Evolutionary conservation across 805 yeast genomes (phyloP).

Genomic region (Yamadazyma sp.): DNA sequence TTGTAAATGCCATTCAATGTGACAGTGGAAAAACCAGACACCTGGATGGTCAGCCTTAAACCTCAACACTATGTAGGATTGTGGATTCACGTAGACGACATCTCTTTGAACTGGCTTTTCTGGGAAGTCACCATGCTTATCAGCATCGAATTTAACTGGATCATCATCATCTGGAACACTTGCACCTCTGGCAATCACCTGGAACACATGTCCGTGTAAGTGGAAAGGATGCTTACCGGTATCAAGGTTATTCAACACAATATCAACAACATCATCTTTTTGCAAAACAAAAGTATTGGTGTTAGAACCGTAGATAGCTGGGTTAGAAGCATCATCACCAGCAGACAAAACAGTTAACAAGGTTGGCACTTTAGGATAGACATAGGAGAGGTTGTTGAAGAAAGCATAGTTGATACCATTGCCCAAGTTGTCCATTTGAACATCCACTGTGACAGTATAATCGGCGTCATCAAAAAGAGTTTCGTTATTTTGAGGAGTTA

Average conservation of each 20-base stretch:
- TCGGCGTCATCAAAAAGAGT: conserved; percentile 60
- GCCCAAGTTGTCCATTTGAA: conserved; percentile 66
- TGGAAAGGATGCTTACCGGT: conserved; percentile 81
- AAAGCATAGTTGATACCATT: conserved; percentile 78
- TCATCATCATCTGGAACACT: conserved; percentile 54
- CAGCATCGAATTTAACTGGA: conserved; percentile 46
- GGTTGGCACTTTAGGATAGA: conserved; percentile 70
- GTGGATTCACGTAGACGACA: conserved; percentile 64
- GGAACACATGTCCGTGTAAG: conserved; percentile 73
- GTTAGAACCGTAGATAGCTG: conserved; percentile 70
- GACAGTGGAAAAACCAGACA: conserved; percentile 93
- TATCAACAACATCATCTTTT: conserved; percentile 64
- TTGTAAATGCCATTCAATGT: conserved; percentile 80
- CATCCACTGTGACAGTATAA: conserved; percentile 55
- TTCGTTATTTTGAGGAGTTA: conserved; percentile 60
- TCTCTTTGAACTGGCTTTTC: conserved; percentile 68
- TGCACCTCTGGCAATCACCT: conserved; percentile 53
- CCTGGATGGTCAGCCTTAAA: conserved; percentile 89
- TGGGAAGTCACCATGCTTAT: conserved; percentile 46
- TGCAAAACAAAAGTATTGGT: conserved; percentile 63
- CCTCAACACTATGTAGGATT: conserved; percentile 67
- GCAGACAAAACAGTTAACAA: conserved; percentile 61
- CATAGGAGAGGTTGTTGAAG: conserved; percentile 66
- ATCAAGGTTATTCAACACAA: conserved; percentile 77
- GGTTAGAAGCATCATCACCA: conserved; percentile 56